Conservation (phyloP, 2,329 filamentous ascomycete genomes). For the Aureobasidium namibiae region DNA sequence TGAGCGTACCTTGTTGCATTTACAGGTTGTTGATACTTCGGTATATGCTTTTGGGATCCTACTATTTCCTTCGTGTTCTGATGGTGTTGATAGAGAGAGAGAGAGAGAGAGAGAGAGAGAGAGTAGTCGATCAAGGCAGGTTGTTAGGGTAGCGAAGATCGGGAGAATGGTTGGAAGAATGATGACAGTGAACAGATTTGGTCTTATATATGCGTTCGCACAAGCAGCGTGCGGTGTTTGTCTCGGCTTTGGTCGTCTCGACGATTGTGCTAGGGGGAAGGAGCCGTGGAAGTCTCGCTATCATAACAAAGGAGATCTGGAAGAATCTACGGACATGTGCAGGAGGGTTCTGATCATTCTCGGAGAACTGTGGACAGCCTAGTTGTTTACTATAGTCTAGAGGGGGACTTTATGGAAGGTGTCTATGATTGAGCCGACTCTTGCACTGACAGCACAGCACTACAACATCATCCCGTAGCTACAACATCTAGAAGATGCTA, state of each 20-base stretch:
- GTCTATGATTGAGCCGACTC: too few species aligned
- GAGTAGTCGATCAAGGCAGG: not conserved
- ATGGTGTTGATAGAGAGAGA: not conserved
- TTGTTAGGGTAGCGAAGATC: not conserved
- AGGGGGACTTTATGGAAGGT: not conserved
- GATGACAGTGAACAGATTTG: not conserved
- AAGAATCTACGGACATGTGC: not conserved
- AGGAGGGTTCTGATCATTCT: not conserved
- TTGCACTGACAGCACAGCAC: not conserved
- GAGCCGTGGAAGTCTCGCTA: not conserved
- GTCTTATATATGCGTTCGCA: not conserved
- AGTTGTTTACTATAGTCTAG: not conserved
- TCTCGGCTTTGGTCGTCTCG: not conserved
- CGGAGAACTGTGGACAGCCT: not conserved
- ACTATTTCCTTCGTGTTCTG: not conserved
- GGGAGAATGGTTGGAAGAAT: not conserved
- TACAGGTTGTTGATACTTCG: too few species aligned
- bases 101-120: too few species aligned
- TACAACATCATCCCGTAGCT: not conserved
- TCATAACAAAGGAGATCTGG: too few species aligned
- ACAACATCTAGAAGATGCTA: not conserved
- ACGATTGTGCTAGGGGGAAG: not conserved
- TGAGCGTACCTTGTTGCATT: not conserved
- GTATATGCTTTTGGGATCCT: too few species aligned
- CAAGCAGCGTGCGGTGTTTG: not conserved